Conservation (phyloP, 2,329 filamentous ascomycete species). For the Decorospora gaudefroyi region DNA sequence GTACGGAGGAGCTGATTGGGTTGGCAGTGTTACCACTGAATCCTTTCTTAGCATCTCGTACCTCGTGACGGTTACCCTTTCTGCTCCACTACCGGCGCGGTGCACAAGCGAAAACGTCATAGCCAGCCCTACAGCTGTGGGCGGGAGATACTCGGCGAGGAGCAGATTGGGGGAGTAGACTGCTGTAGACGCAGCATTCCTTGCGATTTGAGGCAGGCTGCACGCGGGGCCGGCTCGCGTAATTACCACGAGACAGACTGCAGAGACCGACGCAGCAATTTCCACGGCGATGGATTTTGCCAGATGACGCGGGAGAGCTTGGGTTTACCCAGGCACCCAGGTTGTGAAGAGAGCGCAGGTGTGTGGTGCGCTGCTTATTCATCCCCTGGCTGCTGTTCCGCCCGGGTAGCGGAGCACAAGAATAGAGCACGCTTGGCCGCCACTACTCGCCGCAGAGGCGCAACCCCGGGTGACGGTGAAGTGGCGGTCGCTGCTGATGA, state of each 20-base stretch:
- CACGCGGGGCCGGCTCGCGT: constrained; percentile 16
- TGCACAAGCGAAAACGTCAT: constrained; percentile 11
- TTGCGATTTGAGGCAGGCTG: constrained; percentile 1
- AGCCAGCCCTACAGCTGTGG: constrained; percentile 26
- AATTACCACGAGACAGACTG: constrained; percentile 11
- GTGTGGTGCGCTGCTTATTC: not conserved
- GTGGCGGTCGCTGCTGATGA: too few species aligned
- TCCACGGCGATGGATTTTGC: constrained; percentile 20
- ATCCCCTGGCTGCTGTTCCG: not conserved
- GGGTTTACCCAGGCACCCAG: constrained; percentile 20
- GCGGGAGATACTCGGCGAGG: constrained; percentile 8
- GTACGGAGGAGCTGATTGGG: constrained; percentile 9
- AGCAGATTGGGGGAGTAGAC: constrained; percentile 2
- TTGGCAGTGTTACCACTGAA: constrained; percentile 16
- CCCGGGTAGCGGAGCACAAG: constrained; percentile 6
- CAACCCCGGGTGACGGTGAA: too few species aligned
- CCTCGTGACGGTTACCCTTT: constrained; percentile 36
- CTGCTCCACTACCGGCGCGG: constrained; percentile 17
- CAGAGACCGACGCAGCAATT: constrained; percentile 18
- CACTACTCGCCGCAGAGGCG: constrained; percentile 6
- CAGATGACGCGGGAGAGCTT: constrained; percentile 14
- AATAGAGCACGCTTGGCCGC: constrained; percentile 9
- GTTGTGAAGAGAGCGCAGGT: constrained; percentile 2
- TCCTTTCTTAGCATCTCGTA: constrained; percentile 30
- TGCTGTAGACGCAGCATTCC: constrained; percentile 8